phyloP scores from a whole-genome alignment of 31 red algal species.

The Endocladia muricata region DNA sequence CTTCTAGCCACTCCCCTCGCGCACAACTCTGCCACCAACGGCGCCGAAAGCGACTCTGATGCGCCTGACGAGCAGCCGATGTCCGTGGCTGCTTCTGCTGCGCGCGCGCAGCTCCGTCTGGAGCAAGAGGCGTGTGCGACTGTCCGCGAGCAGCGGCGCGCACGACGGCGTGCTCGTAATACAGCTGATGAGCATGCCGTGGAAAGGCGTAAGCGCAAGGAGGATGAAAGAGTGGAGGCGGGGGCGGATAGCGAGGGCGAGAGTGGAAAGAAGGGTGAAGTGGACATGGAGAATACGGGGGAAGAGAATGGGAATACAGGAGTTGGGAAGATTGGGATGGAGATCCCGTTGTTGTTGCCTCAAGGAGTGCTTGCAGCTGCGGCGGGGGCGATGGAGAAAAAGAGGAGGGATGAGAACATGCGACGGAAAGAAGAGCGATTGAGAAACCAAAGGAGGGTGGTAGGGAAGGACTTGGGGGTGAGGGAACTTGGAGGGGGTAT shows the following conservation, averaged over 20 bases:
- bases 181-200: too few species aligned
- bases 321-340: neutral
- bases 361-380: neutral
- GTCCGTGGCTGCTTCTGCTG: neutral
- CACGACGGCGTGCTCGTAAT: neutral
- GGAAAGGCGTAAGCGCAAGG: too few species aligned
- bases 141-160: neutral
- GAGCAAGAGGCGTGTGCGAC: neutral
- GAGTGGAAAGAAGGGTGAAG: neutral
- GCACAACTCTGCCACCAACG: too few species aligned
- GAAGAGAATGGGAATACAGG: neutral
- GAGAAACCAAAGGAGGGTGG: slow-evolving; percentile 1
- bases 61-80: neutral
- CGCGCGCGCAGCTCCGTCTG: neutral
- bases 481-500: neutral
- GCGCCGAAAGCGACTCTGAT: neutral
- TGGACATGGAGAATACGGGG: neutral
- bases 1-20: too few species aligned
- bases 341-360: neutral
- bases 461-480: neutral
- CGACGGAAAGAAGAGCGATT: neutral
- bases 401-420: neutral
- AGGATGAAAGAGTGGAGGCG: too few species aligned
- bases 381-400: neutral
- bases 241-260: neutral